Base-by-base conservation (phyloP, 768 basidiomycete species). In the Saitozyma sp. region DNA sequence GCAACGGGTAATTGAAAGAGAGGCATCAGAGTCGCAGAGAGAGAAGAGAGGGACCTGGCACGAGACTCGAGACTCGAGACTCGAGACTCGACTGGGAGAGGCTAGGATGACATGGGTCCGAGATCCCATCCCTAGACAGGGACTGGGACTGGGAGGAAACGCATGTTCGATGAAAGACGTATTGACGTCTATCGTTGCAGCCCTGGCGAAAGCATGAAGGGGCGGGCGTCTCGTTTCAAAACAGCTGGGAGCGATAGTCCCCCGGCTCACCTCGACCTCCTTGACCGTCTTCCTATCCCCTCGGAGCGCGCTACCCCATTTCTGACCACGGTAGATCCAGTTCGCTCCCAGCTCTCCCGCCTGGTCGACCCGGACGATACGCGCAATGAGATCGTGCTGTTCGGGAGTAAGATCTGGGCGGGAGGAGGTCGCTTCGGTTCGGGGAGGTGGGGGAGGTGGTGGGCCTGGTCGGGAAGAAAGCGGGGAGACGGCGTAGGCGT, bases 331-430 rank as follows among this genome's bases (percentile, higher is more conserved):
- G 81, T 97, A 98, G 56, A 98, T 98, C 82, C 88, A 94, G 81
- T 96, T 97, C 17, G 94, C 94, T 0, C 93, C 94, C 46, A 95
- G 83, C 79, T 98, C 94, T 9, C 94, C 94, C 1, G 93, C 94
- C 69, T 96, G 93, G 81, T 98, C 94, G 19, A 98, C 90, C 11
- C 94, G 85, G 53, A 98, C 81, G 51, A 80, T 81, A 58, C 69
- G 53, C 55, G 78, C 79, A 29, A 82, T 56, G 14, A 78, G 48
- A 14, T 59, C 45, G 6, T 72, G 60, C 61, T 80, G 74, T 19
- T 60, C 50, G 0, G 66, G 58, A 2, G 78, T 67, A 10, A 81
- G 59, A 39, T 76, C 63, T 4, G 56, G 50, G 8, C 70, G 78
- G 3, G 66, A 66, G 2, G 65, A 50, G 5, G 65, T 69, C 3